Evolutionary conservation across 2,329 filamentous ascomycete genomes (phyloP).

Genomic region (Clonostachys sp.): DNA sequence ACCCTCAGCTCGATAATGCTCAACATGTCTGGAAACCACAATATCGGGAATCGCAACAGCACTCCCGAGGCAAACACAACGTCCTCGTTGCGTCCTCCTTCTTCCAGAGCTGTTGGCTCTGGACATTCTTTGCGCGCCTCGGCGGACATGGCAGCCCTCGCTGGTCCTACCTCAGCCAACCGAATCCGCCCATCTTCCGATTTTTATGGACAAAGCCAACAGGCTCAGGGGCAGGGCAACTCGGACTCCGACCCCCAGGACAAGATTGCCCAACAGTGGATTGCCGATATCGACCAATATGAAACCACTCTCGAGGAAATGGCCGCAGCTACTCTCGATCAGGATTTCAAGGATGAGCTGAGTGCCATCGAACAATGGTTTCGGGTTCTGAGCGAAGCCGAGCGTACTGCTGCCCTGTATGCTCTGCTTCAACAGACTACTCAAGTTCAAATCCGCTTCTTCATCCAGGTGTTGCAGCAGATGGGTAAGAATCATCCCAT

Average conservation of each 20-base stretch:
- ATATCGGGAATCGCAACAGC: slow-evolving; percentile 87
- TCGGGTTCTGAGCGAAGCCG: slow-evolving; percentile 91
- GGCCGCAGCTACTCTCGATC: slow-evolving; percentile 96
- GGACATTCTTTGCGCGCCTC: slow-evolving; percentile 89
- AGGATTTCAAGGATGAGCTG: slow-evolving; percentile 99
- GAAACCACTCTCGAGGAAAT: slow-evolving; percentile 99
- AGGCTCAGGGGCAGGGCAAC: slow-evolving; percentile 61
- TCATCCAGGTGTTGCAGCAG: slow-evolving; percentile 97
- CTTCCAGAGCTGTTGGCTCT: slow-evolving; percentile 70
- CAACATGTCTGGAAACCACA: slow-evolving; percentile 64
- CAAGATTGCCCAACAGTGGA: slow-evolving; percentile 95
- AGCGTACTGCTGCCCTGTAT: slow-evolving; percentile 92
- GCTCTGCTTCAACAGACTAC: slow-evolving; percentile 96
- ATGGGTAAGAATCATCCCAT: slow-evolving; percentile 99
- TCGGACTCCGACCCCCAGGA: slow-evolving; percentile 79
- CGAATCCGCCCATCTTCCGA: slow-evolving; percentile 94
- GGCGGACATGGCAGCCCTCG: slow-evolving; percentile 87
- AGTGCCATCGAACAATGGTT: slow-evolving; percentile 99
- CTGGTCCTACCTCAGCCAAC: slow-evolving; percentile 60
- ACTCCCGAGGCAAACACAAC: slow-evolving; percentile 86
- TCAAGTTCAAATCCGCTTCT: slow-evolving; percentile 97
- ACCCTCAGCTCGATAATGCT: slow-evolving; percentile 31
- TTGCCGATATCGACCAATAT: slow-evolving; percentile 97
- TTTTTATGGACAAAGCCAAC: slow-evolving; percentile 77
- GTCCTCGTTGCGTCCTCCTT: slow-evolving; percentile 76